phyloP scores from a whole-genome alignment of 768 basidiomycete genomes.

The Russula virescens region DNA sequence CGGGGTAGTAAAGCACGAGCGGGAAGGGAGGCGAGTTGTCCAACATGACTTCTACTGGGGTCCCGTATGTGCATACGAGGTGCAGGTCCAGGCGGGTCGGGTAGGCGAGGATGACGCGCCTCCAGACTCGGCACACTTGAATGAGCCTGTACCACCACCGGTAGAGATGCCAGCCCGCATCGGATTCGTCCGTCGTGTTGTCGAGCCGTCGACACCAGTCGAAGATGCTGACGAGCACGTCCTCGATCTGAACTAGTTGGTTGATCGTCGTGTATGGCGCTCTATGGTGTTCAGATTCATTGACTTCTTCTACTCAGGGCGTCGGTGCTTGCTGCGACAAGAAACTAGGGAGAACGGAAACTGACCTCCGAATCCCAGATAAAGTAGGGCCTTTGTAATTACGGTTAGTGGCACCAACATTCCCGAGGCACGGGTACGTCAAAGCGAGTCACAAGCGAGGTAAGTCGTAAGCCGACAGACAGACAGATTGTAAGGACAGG shows the following conservation, averaged over 20 bases:
- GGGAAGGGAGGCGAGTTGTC: slow-evolving; percentile 6
- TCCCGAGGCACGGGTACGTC: no score
- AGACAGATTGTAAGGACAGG: no score
- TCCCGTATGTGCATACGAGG: slow-evolving; percentile 8
- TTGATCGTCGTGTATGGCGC: neutral
- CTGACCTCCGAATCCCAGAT: no score
- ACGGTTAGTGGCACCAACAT: no score
- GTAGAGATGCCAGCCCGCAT: neutral
- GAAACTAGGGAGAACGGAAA: no score
- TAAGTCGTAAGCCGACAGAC: no score
- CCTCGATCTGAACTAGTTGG: neutral
- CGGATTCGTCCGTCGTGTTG: neutral
- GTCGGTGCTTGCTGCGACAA: no score
- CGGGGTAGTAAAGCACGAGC: slow-evolving; percentile 3
- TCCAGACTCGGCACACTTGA: slow-evolving; percentile 2
- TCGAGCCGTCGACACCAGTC: neutral
- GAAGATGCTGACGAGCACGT: slow-evolving; percentile 7
- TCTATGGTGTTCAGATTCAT: neutral
- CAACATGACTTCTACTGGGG: slow-evolving; percentile 1
- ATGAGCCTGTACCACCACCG: slow-evolving; percentile 15
- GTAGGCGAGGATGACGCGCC: neutral
- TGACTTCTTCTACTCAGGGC: no score
- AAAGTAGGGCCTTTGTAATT: no score
- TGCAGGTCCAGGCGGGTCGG: slow-evolving; percentile 1
- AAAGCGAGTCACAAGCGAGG: no score